Base-by-base conservation (phyloP, 139 green algal species). In the Picochlorum sp. region DNA sequence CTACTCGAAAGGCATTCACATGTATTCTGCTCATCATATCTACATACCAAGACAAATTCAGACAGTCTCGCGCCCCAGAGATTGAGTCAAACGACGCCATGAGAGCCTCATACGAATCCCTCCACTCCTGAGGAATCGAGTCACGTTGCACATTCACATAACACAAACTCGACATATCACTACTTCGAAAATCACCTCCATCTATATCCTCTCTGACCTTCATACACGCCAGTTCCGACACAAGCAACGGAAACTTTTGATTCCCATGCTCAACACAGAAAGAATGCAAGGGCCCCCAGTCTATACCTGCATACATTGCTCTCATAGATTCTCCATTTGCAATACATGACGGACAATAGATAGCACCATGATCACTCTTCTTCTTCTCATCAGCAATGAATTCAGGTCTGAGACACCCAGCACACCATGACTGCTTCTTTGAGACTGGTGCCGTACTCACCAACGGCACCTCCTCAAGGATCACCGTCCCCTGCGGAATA, bases 1-100 rank as follows among this genome's bases (percentile, higher is more conserved):
- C 75, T 5, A 82, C 62, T 31, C 71, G 70, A 56, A 84, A 84
- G 45, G 16, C 37, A 65, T 84, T 84, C 57, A 84, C 23, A 45
- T 79, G 68, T 9, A 84, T 57, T 47, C 77, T 63, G 3, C 68
- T 44, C 54, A 83, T 24, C 11, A 72, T 57, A 14, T 8, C 50
- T 20, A 30, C 41, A 23, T 68, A 77, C 61, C 70, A 77, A 7
- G 34, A 26, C 14, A 72, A 45, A 18, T 1, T 63, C 15, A 55
- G 7, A 23, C n/a, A 23, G 23, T 21, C 47, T 55, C 1, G 9
- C 7, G 7, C 34, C 2, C 34, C 34, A 55, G 7, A 7, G 11
- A 24, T 37, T 18, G 68, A 65, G 20, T 45, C 18, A n/a, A 23
- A 49, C 15, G 28, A 20, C 24, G 18, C 15, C 31, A 62, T 30